Base-by-base conservation (phyloP, 2,329 filamentous ascomycete species). In the Verticillium klebahnii region DNA sequence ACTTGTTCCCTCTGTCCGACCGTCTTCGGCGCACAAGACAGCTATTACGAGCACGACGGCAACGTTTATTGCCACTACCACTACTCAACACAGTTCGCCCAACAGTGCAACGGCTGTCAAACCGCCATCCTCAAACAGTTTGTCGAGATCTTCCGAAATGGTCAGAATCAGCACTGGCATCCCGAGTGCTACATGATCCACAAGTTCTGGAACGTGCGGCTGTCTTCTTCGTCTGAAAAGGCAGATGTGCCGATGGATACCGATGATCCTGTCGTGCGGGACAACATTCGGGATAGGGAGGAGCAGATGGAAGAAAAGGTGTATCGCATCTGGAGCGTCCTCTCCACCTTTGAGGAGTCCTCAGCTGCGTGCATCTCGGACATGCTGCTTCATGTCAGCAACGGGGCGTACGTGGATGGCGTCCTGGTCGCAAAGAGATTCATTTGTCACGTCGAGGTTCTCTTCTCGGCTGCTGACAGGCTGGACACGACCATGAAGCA, bases 101-200 rank as follows among this genome's bases (percentile, higher is more conserved):
- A 98, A 73, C 86, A 92, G 61, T 99, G 95, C 75, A 97, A 96
- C 74, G 95, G 95, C 67, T 99, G 95, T 71, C 93, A 97, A 71
- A 97, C 94, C 2, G 92, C 95, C 59, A 99, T 99, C 66, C 82
- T 99, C 54, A 99, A 99, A 79, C 95, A 99, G 74, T 99, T 99
- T 74, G 95, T 99, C 64, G 95, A 99, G 76, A 98, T 99, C 64
- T 99, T 93, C 77, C 89, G 95, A 69, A 98, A 98, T 75, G 94
- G 94, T 2, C 91, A 97, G 73, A 97, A 98, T 72, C 95, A 99
- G 72, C 95, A 99, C 74, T 99, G 95, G 95, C 95, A 99, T 73
- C 95, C 95, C 2, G 95, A 99, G 77, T 99, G 95, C 76, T 99
- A 99, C 77, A 99, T 99, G 95, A 99, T 99, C 65, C 95, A 99